These are phyloP conservation scores for Mycena floridula DNA, from an alignment of 768 basidiomycete species.

Conservation along the genomic window DNA sequence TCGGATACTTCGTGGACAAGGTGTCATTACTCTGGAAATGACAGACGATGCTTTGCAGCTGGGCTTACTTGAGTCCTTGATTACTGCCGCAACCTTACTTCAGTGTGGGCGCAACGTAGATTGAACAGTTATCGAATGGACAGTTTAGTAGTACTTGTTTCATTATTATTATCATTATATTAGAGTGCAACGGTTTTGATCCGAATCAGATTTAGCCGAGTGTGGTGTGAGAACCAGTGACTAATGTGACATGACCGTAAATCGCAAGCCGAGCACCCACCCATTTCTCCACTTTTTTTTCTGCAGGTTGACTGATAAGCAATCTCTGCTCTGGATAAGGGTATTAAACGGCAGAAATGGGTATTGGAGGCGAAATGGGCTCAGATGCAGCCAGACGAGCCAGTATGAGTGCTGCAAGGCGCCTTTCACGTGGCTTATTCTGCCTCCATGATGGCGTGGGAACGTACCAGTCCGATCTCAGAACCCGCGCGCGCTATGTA, in stretches of 20 bases:
- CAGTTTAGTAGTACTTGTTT: not conserved
- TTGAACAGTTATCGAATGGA: conserved; percentile 16
- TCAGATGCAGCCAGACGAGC: too few relatives aligned
- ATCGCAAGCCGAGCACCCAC: not conserved
- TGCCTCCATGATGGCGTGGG: too few relatives aligned
- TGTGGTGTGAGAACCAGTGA: not conserved
- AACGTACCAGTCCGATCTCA: too few relatives aligned
- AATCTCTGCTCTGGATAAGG: too few relatives aligned
- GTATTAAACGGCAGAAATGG: too few relatives aligned
- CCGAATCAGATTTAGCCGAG: not conserved
- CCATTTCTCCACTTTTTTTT: not conserved
- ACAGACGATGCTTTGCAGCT: conserved; percentile 48
- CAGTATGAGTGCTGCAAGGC: too few relatives aligned
- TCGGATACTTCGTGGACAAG: conserved; percentile 39
- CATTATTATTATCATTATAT: not conserved
- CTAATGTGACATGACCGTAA: not conserved
- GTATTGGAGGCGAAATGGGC: too few relatives aligned
- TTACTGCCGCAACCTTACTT: conserved; percentile 49
- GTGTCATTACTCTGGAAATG: conserved; percentile 46
- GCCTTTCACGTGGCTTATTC: too few relatives aligned
- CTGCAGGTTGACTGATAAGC: not conserved
- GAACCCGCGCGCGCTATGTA: too few relatives aligned
- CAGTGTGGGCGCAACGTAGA: conserved; percentile 62
- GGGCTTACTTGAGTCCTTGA: conserved; percentile 43
- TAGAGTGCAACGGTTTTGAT: too few relatives aligned